These are phyloP conservation scores for Cryphonectria parasitica DNA, from an alignment of 2,329 filamentous ascomycete genomes.

Conservation along the genomic window DNA sequence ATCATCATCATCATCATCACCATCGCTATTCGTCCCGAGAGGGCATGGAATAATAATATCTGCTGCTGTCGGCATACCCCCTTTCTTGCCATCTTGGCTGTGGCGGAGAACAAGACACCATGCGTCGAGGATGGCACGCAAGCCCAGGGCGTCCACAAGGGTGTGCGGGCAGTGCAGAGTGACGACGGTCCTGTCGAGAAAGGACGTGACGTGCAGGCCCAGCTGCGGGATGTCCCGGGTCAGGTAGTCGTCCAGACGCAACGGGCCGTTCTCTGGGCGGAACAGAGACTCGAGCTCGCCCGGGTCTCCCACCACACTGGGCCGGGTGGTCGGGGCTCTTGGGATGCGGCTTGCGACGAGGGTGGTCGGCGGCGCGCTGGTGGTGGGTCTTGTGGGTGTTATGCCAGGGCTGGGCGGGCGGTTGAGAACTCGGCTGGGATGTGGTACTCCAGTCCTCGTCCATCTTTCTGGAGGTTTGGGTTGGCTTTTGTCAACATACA, in stretches of 20 bases:
- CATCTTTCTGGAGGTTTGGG: constrained; percentile 21
- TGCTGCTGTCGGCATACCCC: constrained; percentile 28
- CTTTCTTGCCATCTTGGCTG: constrained; percentile 33
- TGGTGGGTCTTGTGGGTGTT: constrained; percentile 39
- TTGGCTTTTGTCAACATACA: no score
- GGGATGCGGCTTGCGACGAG: constrained; percentile 40
- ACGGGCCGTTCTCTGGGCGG: constrained; percentile 32
- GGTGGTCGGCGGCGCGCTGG: constrained; percentile 40
- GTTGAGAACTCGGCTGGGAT: constrained; percentile 42
- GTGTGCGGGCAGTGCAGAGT: constrained; percentile 46
- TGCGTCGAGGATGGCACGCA: constrained; percentile 40
- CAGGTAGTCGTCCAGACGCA: constrained; percentile 41
- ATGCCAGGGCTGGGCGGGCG: constrained; percentile 41
- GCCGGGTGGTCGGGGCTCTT: constrained; percentile 32
- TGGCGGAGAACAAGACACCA: constrained; percentile 44
- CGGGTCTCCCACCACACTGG: constrained; percentile 32
- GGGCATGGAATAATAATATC: constrained; percentile 36
- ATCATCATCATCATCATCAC: no score
- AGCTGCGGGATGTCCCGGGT: constrained; percentile 45
- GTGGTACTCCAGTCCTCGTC: constrained; percentile 45
- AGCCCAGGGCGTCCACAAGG: constrained; percentile 45
- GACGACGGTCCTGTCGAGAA: constrained; percentile 47
- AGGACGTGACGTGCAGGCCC: constrained; percentile 46
- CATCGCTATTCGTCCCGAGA: constrained; percentile 26
- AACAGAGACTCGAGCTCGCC: constrained; percentile 33